Evolutionary conservation across 2,329 filamentous ascomycete species (phyloP).

Genomic region (Hypoxylon sp.): DNA sequence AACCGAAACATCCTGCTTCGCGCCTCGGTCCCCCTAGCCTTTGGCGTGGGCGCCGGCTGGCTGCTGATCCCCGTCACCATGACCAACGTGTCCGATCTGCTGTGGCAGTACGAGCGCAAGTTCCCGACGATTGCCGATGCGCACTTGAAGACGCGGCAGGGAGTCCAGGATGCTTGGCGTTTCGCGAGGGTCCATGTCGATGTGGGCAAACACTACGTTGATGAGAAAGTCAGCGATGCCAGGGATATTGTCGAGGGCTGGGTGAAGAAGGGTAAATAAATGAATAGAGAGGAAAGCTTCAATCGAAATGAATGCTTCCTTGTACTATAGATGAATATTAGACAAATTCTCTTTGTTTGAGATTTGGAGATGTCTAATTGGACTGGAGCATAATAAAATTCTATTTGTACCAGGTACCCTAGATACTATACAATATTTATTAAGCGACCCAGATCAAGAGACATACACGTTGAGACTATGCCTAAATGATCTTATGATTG

Average conservation of each 20-base stretch:
- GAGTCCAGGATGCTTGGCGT: conserved; percentile 77
- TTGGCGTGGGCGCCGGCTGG: conserved; percentile 88
- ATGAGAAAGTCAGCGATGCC: conserved; percentile 83
- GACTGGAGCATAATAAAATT: conserved; percentile 2
- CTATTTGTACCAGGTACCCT: no score
- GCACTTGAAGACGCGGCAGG: conserved; percentile 80
- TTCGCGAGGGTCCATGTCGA: conserved; percentile 82
- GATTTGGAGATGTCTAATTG: conserved; percentile 1
- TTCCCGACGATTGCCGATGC: conserved; percentile 87
- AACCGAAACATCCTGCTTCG: conserved; percentile 90
- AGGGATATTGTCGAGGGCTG: conserved; percentile 86
- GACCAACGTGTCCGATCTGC: conserved; percentile 86
- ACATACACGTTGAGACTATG: not conserved
- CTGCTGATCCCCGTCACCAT: conserved; percentile 89
- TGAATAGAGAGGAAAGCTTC: conserved; percentile 3
- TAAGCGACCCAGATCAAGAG: not conserved
- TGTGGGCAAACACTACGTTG: conserved; percentile 79
- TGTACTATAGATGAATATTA: conserved; percentile 54
- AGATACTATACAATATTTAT: not conserved
- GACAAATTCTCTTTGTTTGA: conserved; percentile 44
- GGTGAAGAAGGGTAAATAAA: conserved; percentile 90
- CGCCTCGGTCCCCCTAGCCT: conserved; percentile 79
- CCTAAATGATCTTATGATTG: not conserved
- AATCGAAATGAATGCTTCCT: conserved; percentile 19
- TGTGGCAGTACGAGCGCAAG: conserved; percentile 93